A percentile compares a stretch with the other conserved stretches of the same genome.
Evolutionary conservation across 768 basidiomycete species (phyloP).

Genomic region (Lactarius vividus): DNA sequence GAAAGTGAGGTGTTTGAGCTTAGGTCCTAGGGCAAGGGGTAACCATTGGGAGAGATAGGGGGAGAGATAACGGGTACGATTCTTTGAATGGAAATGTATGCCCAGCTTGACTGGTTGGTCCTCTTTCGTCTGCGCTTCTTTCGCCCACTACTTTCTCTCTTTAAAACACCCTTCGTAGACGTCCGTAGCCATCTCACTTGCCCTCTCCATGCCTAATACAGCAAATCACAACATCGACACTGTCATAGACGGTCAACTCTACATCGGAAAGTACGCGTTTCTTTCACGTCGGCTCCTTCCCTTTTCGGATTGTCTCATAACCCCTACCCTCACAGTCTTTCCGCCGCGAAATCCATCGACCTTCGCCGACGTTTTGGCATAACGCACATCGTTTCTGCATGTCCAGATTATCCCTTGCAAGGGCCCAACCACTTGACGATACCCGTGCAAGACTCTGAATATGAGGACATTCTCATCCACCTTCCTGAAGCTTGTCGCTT

Average conservation of each 20-base stretch:
- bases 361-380: slow-evolving; percentile 58
- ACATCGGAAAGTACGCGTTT: slow-evolving; percentile 27
- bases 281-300: neutral
- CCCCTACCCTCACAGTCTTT: slow-evolving; percentile 15
- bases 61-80: slow-evolving; percentile 6
- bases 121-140: neutral
- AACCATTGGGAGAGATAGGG: slow-evolving; percentile 8
- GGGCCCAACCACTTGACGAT: slow-evolving; percentile 70
- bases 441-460: slow-evolving; percentile 50
- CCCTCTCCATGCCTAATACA: slow-evolving; percentile 18
- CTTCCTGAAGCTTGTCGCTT: slow-evolving; percentile 58
- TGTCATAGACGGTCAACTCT: slow-evolving; percentile 25
- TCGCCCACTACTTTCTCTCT: neutral
- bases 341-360: slow-evolving; percentile 23
- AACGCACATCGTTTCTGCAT: slow-evolving; percentile 78
- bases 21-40: neutral
- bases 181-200: neutral
- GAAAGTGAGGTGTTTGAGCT: slow-evolving; percentile 4
- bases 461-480: slow-evolving; percentile 61
- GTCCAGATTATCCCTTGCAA: slow-evolving; percentile 54
- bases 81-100: neutral
- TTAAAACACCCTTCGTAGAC: neutral
- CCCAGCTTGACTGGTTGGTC: neutral
- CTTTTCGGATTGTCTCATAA: neutral
- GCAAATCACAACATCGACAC: slow-evolving; percentile 23